Percentiles rank a stretch among this genome's conserved stretches.
Conservation (phyloP, 73 alveolate species). For the Symbiodinium pilosum region DNA sequence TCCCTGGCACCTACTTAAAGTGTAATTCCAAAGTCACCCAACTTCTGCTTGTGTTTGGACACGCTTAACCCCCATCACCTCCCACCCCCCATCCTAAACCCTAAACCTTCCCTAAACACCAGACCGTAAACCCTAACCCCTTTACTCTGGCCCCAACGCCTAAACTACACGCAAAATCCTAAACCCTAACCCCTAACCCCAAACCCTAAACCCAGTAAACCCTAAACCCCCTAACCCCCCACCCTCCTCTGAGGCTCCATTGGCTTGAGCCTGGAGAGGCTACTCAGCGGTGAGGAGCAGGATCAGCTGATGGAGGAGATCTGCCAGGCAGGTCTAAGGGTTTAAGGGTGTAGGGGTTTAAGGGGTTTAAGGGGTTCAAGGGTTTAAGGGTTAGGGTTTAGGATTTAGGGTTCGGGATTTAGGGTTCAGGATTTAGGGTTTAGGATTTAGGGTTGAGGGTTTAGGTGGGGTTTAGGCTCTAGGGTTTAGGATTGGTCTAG, state of each 20-base stretch:
- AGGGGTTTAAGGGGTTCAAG: background rate
- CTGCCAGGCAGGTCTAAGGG: background rate
- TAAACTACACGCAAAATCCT: background rate
- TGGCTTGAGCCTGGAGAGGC: conserved; percentile 39
- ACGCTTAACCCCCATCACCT: background rate
- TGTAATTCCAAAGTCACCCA: too few species aligned
- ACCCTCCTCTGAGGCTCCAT: conserved; percentile 32
- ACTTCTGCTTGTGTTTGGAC: too few species aligned
- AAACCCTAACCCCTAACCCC: background rate
- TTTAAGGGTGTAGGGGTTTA: background rate
- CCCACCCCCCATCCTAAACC: background rate
- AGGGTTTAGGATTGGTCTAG: background rate
- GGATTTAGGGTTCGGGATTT: background rate
- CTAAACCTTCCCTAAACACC: background rate
- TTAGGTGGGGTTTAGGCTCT: background rate
- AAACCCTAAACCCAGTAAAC: background rate
- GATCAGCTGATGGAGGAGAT: background rate
- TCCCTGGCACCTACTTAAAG: too few species aligned
- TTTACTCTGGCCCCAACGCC: background rate
- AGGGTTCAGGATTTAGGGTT: background rate
- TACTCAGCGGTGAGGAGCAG: background rate
- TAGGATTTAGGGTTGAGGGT: background rate
- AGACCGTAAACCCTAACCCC: background rate
- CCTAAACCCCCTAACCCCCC: background rate
- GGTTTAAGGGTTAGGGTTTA: background rate